Evolutionary conservation across 805 yeast genomes (phyloP), one percentile per base, ranked within the genome.

Genomic region (Yamadazyma kitorensis): DNA sequence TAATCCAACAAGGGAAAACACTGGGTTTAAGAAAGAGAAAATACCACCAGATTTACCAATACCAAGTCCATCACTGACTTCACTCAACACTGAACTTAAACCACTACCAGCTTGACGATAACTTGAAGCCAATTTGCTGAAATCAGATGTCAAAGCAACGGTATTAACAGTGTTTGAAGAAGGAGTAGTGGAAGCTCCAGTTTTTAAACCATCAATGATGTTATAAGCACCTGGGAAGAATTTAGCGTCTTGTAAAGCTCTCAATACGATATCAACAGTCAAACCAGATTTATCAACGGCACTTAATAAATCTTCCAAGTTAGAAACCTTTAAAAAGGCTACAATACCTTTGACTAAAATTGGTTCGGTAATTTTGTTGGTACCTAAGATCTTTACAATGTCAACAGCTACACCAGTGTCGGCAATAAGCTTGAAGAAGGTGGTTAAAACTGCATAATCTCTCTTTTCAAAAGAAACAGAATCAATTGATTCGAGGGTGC

Each of bases 221-320:
- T 39, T 27, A 31, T 42, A 48, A 25, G 30, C 31, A 23, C 51
- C 52, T 5, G 49, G 49, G 31, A 48, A 41, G 34, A 48, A 43
- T 3, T 22, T 24, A 5, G 44, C 16, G 24, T 44, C 48, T 27
- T 36, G 40, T 21, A 48, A 36, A 12, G 46, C 48, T 31, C 23
- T 31, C 11, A 46, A 28, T 7, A 53, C 46, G 29, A 57, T 43
- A 33, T 57, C 61, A 28, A 54, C 47, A 3, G 52, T 53, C 28
- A 56, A 47, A 6, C 51, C 51, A 7, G 60, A 54, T 20, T 49
- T 37, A 28, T 54, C 60, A 16, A 54, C 55, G 4, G 55, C 47
- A 16, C 22, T 24, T 26, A 57, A 43, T 17, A 57, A 36, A 29
- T 42, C 44, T 2, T 47, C 36, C 31, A 56, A 48, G 33, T 54